Evolutionary conservation across 2,329 filamentous ascomycete genomes (phyloP).

Genomic region (Stagonosporopsis vannaccii): DNA sequence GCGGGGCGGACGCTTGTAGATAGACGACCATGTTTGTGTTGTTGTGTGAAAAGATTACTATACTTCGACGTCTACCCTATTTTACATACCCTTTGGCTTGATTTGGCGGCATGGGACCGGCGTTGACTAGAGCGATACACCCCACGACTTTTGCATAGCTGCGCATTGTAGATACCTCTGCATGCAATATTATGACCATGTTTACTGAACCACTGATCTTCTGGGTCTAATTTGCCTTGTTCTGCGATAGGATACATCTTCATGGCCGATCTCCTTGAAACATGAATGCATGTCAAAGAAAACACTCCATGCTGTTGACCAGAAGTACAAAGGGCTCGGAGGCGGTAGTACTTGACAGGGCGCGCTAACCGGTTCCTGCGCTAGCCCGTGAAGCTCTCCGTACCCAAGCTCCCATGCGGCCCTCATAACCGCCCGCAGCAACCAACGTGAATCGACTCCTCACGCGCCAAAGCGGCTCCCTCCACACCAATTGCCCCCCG

Average conservation of each 20-base stretch:
- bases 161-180: conserved; percentile 9
- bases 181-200: conserved; percentile 7
- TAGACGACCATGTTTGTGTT: not conserved
- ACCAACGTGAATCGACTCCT: not conserved
- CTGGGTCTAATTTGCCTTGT: too few relatives aligned
- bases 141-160: conserved; percentile 4
- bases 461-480: not conserved
- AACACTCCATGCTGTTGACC: too few relatives aligned
- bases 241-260: too few relatives aligned
- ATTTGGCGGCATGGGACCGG: conserved; percentile 15
- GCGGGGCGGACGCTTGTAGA: conserved; percentile 42
- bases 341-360: too few relatives aligned
- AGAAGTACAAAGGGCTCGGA: too few relatives aligned
- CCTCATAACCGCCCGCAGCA: not conserved
- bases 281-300: too few relatives aligned
- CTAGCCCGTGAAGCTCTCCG: conserved; percentile 4
- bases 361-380: conserved; percentile 1
- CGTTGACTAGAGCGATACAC: conserved; percentile 16
- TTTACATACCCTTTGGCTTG: conserved; percentile 2
- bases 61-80: conserved; percentile 1
- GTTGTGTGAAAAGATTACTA: not conserved
- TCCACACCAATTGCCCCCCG: not conserved
- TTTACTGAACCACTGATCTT: not conserved
- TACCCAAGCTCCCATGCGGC: conserved; percentile 6
- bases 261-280: too few relatives aligned